phyloP scores from a whole-genome alignment of 176 grass and related monocot genomes.

The Puccinellia tenuiflora region DNA sequence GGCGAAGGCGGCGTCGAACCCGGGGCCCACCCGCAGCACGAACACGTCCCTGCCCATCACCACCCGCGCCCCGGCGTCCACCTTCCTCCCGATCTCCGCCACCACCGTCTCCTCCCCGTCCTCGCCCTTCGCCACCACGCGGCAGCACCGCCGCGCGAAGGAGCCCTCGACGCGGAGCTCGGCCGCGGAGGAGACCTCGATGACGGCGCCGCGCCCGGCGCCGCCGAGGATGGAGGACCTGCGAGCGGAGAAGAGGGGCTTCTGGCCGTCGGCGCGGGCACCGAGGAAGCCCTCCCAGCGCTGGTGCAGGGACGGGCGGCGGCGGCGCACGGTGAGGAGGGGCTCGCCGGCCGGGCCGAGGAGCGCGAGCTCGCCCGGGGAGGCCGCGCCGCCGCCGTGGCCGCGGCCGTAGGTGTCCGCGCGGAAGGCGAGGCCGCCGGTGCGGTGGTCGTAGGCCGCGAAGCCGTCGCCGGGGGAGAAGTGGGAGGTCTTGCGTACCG shows the following conservation, averaged over 20 bases:
- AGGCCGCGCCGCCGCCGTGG: slow-evolving; percentile 34
- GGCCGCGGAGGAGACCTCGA: slow-evolving; percentile 13
- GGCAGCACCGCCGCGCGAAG: slow-evolving; percentile 74
- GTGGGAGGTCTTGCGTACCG: slow-evolving; percentile 90
- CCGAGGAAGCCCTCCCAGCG: slow-evolving; percentile 92
- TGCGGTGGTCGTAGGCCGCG: slow-evolving; percentile 77
- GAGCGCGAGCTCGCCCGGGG: slow-evolving; percentile 60
- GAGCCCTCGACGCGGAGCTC: slow-evolving; percentile 82
- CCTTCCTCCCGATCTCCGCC: slow-evolving; percentile 79
- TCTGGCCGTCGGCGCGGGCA: slow-evolving; percentile 60
- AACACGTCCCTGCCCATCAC: slow-evolving; percentile 85
- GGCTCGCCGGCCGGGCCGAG: slow-evolving; percentile 64
- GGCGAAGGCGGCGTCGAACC: slow-evolving; percentile 69
- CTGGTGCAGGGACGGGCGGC: slow-evolving; percentile 80
- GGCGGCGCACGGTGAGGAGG: slow-evolving; percentile 72
- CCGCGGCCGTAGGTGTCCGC: slow-evolving; percentile 68
- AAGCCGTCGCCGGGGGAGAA: slow-evolving; percentile 84
- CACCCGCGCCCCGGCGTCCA: slow-evolving; percentile 46
- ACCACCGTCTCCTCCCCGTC: slow-evolving; percentile 29
- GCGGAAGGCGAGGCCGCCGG: slow-evolving; percentile 72
- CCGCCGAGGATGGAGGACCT: slow-evolving; percentile 72
- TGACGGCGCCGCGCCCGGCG: slow-evolving; percentile 43
- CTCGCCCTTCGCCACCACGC: slow-evolving; percentile 39
- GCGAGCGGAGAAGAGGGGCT: slow-evolving; percentile 69
- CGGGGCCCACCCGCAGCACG: slow-evolving; percentile 44